phyloP scores from a whole-genome alignment of 2,329 filamentous ascomycete species.

The Phaeosphaeriaceae sp. region DNA sequence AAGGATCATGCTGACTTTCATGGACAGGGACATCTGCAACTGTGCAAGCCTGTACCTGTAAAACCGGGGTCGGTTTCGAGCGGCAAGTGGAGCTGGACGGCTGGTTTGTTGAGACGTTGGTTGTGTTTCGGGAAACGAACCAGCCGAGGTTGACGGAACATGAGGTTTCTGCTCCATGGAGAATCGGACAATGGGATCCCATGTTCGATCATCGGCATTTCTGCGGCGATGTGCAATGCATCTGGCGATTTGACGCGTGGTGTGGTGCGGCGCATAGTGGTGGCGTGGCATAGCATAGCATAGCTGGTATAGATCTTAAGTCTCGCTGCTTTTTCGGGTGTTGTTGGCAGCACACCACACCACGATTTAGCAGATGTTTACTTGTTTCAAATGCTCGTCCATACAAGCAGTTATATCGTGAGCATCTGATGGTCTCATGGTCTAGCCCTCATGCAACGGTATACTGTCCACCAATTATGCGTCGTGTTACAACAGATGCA shows the following conservation, averaged over 20 bases:
- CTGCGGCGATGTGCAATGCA: background rate
- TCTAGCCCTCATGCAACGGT: background rate
- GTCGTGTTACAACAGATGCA: background rate
- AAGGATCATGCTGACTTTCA: slow-evolving; percentile 24
- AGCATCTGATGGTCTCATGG: background rate
- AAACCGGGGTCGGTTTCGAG: slow-evolving; percentile 12
- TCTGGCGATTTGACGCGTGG: background rate
- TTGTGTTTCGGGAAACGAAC: background rate
- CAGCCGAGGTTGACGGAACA: background rate
- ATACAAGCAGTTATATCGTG: background rate
- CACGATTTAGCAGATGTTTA: background rate
- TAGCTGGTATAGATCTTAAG: background rate
- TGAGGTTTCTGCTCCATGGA: background rate
- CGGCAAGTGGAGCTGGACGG: background rate
- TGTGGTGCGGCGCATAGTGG: background rate
- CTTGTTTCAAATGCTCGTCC: background rate
- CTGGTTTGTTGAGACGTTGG: background rate
- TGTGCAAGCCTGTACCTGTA: slow-evolving; percentile 51
- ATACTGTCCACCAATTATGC: background rate
- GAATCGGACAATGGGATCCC: background rate
- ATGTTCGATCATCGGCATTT: background rate
- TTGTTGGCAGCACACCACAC: background rate
- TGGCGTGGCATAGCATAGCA: background rate
- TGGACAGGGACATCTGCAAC: slow-evolving; percentile 49
- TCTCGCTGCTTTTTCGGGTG: background rate